Evolutionary conservation across 768 basidiomycete species (phyloP).

Genomic region (Leccinum truebloodii): DNA sequence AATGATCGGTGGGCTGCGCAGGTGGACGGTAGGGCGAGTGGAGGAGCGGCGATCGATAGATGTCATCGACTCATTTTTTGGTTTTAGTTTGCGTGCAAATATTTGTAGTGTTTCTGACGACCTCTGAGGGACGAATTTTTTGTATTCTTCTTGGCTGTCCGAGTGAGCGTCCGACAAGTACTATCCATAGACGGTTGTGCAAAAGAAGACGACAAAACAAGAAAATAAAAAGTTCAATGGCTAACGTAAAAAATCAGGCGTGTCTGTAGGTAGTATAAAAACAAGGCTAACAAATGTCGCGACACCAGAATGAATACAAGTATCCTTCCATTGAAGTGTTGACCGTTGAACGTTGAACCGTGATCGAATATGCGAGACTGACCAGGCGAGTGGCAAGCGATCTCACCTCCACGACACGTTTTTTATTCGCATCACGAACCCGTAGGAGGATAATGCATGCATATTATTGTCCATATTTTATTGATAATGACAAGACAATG

Average conservation of each 20-base stretch:
- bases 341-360: too few species aligned
- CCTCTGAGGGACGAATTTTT: not conserved
- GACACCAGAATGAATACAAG: too few species aligned
- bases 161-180: too few species aligned
- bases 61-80: not conserved
- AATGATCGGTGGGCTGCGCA: not conserved
- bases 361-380: not conserved
- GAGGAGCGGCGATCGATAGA: not conserved
- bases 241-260: too few species aligned
- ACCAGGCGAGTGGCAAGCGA: not conserved
- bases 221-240: too few species aligned
- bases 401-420: not conserved
- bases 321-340: not conserved
- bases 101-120: not conserved
- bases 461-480: slow-evolving; percentile 25
- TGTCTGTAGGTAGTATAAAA: too few species aligned
- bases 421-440: not conserved
- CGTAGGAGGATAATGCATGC: slow-evolving; percentile 9
- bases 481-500: slow-evolving; percentile 21
- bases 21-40: not conserved
- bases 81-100: not conserved
- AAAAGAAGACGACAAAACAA: too few species aligned
- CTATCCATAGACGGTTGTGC: too few species aligned
- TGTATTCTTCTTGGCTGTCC: not conserved
- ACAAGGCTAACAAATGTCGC: too few species aligned